A percentile compares a stretch with the other conserved stretches of the same genome.
phyloP scores from a whole-genome alignment of 495 filamentous ascomycete genomes.

The Trichoderma orchidacearum region DNA sequence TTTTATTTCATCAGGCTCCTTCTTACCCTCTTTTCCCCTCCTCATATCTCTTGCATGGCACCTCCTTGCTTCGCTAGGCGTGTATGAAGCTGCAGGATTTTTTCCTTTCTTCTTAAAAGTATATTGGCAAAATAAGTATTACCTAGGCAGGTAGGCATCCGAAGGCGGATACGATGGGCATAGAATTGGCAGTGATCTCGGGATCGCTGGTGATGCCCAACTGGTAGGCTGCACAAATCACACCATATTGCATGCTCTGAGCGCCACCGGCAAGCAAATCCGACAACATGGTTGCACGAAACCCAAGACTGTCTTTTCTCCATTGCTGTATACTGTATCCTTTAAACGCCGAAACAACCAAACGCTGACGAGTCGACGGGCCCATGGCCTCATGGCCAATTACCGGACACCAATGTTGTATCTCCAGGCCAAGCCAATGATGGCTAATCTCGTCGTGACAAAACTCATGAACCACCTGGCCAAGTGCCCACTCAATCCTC shows the following conservation, averaged over 20 bases:
- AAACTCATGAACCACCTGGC: neutral
- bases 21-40: too few relatives aligned
- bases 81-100: too few relatives aligned
- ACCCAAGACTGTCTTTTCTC: neutral
- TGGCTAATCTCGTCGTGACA: neutral
- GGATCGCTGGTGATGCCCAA: too few relatives aligned
- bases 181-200: neutral
- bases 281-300: neutral
- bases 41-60: too few relatives aligned
- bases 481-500: conserved; percentile 13
- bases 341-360: neutral
- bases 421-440: neutral
- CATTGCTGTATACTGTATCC: neutral
- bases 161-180: too few relatives aligned
- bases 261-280: neutral
- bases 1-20: too few relatives aligned
- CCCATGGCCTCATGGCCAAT: neutral
- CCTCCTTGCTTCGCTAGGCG: too few relatives aligned
- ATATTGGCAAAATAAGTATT: too few relatives aligned
- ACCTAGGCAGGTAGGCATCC: too few relatives aligned
- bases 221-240: neutral
- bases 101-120: too few relatives aligned
- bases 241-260: neutral
- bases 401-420: neutral
- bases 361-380: neutral